Evolutionary conservation across 2,329 filamentous ascomycete species (phyloP), one percentile per base, ranked within the genome.

Genomic region (Aspergillus fumigatiaffinis): DNA sequence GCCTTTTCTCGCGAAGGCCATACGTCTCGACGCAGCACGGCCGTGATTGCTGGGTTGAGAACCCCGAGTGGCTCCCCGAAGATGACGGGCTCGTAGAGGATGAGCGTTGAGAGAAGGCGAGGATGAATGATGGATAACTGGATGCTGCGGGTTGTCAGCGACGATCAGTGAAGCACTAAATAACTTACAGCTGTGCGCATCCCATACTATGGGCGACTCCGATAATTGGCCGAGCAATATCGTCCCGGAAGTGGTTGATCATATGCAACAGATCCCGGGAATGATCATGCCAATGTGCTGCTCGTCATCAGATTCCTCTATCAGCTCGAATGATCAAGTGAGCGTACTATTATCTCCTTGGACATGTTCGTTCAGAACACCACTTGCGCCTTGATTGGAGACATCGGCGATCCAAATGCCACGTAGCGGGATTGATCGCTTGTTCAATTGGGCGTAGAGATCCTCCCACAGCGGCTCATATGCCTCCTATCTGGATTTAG

Each of bases 391-490:
- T 76, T 95, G 90, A 70, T 90, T 86, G 28, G 89, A 84, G 8
- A 87, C 82, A 75, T 96, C 91, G 58, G 89, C 86, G 57, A 94
- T 91, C 88, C 88, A 94, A 65, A 96, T 91, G 56, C 82, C 79
- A 54, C 90, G 84, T 63, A 96, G 87, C 4, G 80, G 79, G 63
- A 92, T 81, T 29, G 82, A 83, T 26, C 78, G 73, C 20, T 73
- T 70, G 60, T 80, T 79, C 4, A 84, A 76, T 26, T 78, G 75
- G 26, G 77, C 70, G 63, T 87, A 79, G 2, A 96, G 77, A 49
- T 95, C 89, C 57, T 91, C 88, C 88, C 90, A 95, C 0, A 95
- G 77, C 0, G 92, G 88, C 68, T 95, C 91, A 69, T 95, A 95
- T 1, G 94, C 74, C 77, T 96, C 91, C 86, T 90, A 4, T 10